These are phyloP conservation scores for Globisporangium sylvaticum DNA, from an alignment of 352 stramenopile species.

Conservation along the genomic window DNA sequence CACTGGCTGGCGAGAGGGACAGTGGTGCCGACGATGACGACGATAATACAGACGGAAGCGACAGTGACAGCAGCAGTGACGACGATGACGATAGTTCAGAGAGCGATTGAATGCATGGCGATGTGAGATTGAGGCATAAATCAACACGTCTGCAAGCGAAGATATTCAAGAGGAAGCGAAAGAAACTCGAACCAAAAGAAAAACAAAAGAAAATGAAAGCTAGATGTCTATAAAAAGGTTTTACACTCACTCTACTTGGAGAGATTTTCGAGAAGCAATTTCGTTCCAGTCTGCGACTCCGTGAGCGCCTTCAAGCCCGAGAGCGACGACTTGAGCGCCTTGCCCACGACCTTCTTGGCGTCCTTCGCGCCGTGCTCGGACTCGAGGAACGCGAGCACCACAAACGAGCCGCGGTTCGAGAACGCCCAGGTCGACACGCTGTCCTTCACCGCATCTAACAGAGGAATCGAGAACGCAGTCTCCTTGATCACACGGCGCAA, in stretches of 20 bases:
- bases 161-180: no score
- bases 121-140: not conserved
- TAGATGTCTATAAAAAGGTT: constrained; percentile 17
- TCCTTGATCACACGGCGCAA: constrained; percentile 80
- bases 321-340: constrained; percentile 57
- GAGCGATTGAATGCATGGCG: constrained; percentile 4
- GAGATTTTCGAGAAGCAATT: constrained; percentile 83
- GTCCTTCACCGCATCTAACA: constrained; percentile 51
- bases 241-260: constrained; percentile 29
- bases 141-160: no score
- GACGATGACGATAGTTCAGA: constrained; percentile 15
- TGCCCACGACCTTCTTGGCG: constrained; percentile 45
- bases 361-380: constrained; percentile 49
- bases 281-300: constrained; percentile 65
- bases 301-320: constrained; percentile 55
- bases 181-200: constrained; percentile 15
- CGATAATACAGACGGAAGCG: constrained; percentile 14
- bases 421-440: constrained; percentile 48
- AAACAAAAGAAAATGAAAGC: constrained; percentile 18
- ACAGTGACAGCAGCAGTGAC: constrained; percentile 13
- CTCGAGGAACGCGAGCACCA: constrained; percentile 80
- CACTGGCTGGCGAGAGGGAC: constrained; percentile 19
- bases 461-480: constrained; percentile 40
- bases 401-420: constrained; percentile 80
- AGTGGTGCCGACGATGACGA: constrained; percentile 20